A percentile compares a stretch with the other conserved stretches of the same genome.
phyloP scores from a whole-genome alignment of 2,329 filamentous ascomycete species.

The Hymenotorrendiella dingleyae region DNA sequence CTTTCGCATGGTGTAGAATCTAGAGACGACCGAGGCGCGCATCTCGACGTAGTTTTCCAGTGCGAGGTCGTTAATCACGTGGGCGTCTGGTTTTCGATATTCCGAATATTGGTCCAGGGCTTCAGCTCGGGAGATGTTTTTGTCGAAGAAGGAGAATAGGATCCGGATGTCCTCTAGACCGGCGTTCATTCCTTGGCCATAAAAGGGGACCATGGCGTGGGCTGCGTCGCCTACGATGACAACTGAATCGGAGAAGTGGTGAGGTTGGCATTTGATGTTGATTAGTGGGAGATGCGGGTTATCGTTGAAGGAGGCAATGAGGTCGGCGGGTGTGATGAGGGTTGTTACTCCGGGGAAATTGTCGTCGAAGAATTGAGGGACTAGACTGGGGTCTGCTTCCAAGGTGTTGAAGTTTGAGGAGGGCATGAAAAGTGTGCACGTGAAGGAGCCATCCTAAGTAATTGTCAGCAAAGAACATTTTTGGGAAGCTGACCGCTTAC shows the following conservation, averaged over 20 bases:
- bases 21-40: constrained; percentile 76
- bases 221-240: constrained; percentile 91
- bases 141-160: constrained; percentile 76
- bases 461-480: constrained; percentile 9
- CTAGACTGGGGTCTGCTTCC: constrained; percentile 51
- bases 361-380: constrained; percentile 70
- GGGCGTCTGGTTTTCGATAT: constrained; percentile 69
- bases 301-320: constrained; percentile 66
- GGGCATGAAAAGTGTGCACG: constrained; percentile 87
- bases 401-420: constrained; percentile 62
- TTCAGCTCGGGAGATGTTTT: constrained; percentile 52
- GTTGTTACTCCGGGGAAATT: constrained; percentile 83
- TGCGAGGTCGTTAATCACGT: constrained; percentile 88
- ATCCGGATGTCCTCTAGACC: constrained; percentile 91
- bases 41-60: constrained; percentile 92
- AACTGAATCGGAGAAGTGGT: constrained; percentile 70
- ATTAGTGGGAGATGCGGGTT: constrained; percentile 93
- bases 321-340: constrained; percentile 60
- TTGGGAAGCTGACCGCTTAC: constrained; percentile 5
- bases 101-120: constrained; percentile 73
- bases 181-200: constrained; percentile 96
- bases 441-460: constrained; percentile 79
- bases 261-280: constrained; percentile 84
- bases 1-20: constrained; percentile 75
- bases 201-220: constrained; percentile 97